phyloP scores from a whole-genome alignment of 345 rosid genomes.

The Ceriops tagal region DNA sequence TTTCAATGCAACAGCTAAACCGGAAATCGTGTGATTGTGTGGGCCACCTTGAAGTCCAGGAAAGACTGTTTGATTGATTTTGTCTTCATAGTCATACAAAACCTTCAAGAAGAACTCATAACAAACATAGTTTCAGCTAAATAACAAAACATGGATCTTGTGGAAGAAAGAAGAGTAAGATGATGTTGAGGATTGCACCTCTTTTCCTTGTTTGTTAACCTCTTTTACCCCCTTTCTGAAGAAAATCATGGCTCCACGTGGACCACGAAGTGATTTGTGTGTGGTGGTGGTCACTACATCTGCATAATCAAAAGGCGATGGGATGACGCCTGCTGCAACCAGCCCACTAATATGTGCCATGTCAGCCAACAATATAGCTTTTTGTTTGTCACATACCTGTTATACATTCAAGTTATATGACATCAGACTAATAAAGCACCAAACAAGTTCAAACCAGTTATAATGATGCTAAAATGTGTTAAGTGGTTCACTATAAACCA shows the following conservation, averaged over 20 bases:
- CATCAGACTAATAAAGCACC: constrained; percentile 12
- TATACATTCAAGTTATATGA: not conserved
- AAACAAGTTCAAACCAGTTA: constrained; percentile 4
- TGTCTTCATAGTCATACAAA: constrained; percentile 88
- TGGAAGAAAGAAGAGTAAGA: constrained; percentile 3
- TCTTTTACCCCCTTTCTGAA: constrained; percentile 91
- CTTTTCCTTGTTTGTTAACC: constrained; percentile 88
- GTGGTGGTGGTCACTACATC: constrained; percentile 98
- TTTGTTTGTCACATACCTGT: constrained; percentile 97
- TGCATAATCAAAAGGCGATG: constrained; percentile 98
- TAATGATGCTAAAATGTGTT: constrained; percentile 6
- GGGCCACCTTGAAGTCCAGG: constrained; percentile 99
- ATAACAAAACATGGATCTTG: not conserved
- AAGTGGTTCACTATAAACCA: not conserved
- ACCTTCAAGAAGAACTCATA: constrained; percentile 42
- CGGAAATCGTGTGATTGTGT: constrained; percentile 96
- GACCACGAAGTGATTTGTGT: constrained; percentile 98
- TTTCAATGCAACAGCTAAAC: constrained; percentile 92
- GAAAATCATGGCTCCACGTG: constrained; percentile 99
- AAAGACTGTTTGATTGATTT: constrained; percentile 93
- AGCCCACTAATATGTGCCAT: constrained; percentile 99
- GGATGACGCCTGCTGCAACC: constrained; percentile 94
- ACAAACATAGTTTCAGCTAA: constrained; percentile 9
- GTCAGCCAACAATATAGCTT: constrained; percentile 87
- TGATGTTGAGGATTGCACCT: constrained; percentile 37